These are phyloP conservation scores for Scutellaria barbata DNA, from an alignment of 257 asterid genomes.

Conservation along the genomic window DNA sequence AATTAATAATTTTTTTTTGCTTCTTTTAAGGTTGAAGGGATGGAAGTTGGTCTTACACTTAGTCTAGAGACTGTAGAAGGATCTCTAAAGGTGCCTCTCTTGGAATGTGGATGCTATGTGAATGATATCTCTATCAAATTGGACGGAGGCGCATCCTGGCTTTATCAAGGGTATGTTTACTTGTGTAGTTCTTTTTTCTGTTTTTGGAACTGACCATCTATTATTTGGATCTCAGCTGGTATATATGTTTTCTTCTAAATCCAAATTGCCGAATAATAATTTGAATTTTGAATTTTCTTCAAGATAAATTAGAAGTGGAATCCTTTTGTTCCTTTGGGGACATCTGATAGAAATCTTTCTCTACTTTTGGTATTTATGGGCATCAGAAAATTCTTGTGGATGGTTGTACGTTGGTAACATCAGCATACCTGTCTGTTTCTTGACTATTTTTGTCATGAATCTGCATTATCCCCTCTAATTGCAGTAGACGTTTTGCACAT, in stretches of 20 bases:
- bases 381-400: not conserved
- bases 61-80: slow-evolving; percentile 64
- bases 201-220: slow-evolving; percentile 22
- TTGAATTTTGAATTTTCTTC: not conserved
- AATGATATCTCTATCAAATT: slow-evolving; percentile 64
- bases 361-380: not conserved
- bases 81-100: slow-evolving; percentile 67
- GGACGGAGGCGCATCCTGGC: slow-evolving; percentile 99
- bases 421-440: not conserved
- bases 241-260: not conserved
- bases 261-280: slow-evolving; percentile 1
- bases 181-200: slow-evolving; percentile 6
- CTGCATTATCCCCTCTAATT: too few species aligned
- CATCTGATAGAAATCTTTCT: too few species aligned
- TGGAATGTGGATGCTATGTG: slow-evolving; percentile 87
- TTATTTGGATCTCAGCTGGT: not conserved
- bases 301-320: not conserved
- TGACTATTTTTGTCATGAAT: too few species aligned
- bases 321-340: too few species aligned
- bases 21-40: slow-evolving; percentile 75
- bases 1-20: slow-evolving; percentile 34
- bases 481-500: too few species aligned
- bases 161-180: slow-evolving; percentile 83
- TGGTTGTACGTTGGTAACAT: not conserved
- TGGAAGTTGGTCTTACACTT: slow-evolving; percentile 74